These are phyloP conservation scores for Phytopythium boreale DNA, from an alignment of 352 stramenopile genomes.

Conservation along the genomic window DNA sequence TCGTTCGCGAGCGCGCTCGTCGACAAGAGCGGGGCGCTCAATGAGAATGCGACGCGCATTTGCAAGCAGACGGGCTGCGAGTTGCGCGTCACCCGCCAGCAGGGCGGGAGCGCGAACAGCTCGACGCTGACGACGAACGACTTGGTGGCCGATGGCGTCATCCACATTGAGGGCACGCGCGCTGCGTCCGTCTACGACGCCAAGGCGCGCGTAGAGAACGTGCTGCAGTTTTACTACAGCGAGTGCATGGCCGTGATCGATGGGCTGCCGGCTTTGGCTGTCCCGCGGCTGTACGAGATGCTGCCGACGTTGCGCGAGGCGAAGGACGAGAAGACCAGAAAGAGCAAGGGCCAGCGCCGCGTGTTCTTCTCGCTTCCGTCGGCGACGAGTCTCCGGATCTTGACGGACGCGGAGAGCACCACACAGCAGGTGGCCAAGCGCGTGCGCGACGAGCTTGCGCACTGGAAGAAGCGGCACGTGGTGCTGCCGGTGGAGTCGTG, in stretches of 20 bases:
- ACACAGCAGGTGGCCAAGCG: slow-evolving; percentile 37
- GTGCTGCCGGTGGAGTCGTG: slow-evolving; percentile 58
- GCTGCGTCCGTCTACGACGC: slow-evolving; percentile 67
- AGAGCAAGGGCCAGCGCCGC: slow-evolving; percentile 8
- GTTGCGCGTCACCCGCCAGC: slow-evolving; percentile 50
- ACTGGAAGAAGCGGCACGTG: slow-evolving; percentile 68
- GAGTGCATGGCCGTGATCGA: slow-evolving; percentile 51
- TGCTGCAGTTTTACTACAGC: slow-evolving; percentile 78
- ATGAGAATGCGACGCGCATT: slow-evolving; percentile 75
- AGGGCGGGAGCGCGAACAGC: background rate
- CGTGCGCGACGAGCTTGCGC: slow-evolving; percentile 44
- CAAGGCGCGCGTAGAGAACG: slow-evolving; percentile 65
- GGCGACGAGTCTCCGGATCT: slow-evolving; percentile 59
- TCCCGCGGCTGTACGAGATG: slow-evolving; percentile 62
- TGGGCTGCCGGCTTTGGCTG: slow-evolving; percentile 38
- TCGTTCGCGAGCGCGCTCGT: slow-evolving; percentile 52
- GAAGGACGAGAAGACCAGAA: slow-evolving; percentile 22
- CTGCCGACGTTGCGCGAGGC: slow-evolving; percentile 41
- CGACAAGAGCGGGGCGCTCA: slow-evolving; percentile 42
- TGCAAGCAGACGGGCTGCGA: slow-evolving; percentile 77
- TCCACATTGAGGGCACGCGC: slow-evolving; percentile 66
- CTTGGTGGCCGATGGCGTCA: slow-evolving; percentile 28
- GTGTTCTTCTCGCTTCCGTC: slow-evolving; percentile 60
- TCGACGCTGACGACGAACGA: slow-evolving; percentile 13
- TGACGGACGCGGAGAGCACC: slow-evolving; percentile 58